Percentiles rank a stretch among this genome's conserved stretches.
Conservation (phyloP, 192 early-diverging fungal genomes). For the Coemansia sp. region DNA sequence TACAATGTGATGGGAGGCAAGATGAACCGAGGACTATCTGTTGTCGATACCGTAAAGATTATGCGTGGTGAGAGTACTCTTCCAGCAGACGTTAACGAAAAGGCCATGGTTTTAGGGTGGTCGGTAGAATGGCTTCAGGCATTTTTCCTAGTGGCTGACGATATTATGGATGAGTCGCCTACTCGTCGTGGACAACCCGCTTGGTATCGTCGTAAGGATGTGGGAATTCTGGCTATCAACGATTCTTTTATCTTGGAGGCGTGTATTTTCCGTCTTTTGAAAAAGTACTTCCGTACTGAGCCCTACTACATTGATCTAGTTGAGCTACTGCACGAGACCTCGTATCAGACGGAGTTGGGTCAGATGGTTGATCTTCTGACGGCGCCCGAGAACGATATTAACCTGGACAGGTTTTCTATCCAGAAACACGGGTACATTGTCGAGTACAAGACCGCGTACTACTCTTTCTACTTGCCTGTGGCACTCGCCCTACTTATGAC, state of each 20-base stretch:
- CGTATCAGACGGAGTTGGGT: slow-evolving; percentile 97
- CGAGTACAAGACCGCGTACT: slow-evolving; percentile 97
- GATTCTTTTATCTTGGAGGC: slow-evolving; percentile 94
- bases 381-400: slow-evolving; percentile 95
- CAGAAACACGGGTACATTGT: slow-evolving; percentile 95
- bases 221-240: slow-evolving; percentile 94
- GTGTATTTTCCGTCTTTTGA: slow-evolving; percentile 90
- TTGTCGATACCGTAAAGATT: slow-evolving; percentile 85
- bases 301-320: slow-evolving; percentile 89
- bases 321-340: slow-evolving; percentile 94
- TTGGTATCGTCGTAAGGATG: slow-evolving; percentile 89
- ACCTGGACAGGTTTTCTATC: slow-evolving; percentile 89
- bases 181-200: slow-evolving; percentile 97
- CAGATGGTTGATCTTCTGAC: slow-evolving; percentile 98
- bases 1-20: slow-evolving; percentile 78
- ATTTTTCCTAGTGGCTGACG: slow-evolving; percentile 97
- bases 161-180: slow-evolving; percentile 97
- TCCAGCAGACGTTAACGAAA: slow-evolving; percentile 78
- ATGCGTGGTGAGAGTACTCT: slow-evolving; percentile 70
- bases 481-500: slow-evolving; percentile 92
- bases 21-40: slow-evolving; percentile 97
- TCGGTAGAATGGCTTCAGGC: slow-evolving; percentile 97
- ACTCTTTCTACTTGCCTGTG: slow-evolving; percentile 99
- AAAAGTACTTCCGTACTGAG: slow-evolving; percentile 89
- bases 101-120: slow-evolving; percentile 94